These are phyloP conservation scores for Trapa incisa DNA, from an alignment of 345 rosid genomes.

Conservation along the genomic window DNA sequence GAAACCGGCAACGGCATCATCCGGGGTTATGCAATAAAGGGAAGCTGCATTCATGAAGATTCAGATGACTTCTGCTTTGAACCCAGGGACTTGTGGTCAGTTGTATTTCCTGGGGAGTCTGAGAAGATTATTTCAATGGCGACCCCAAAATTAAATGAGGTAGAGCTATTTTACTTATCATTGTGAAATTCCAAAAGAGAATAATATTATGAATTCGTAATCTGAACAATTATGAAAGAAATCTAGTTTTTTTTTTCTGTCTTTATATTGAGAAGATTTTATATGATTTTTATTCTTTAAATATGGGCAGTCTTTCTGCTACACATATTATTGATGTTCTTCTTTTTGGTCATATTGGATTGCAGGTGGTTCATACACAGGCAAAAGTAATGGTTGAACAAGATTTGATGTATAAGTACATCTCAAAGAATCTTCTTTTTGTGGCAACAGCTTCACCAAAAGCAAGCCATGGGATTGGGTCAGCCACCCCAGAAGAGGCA, in stretches of 20 bases:
- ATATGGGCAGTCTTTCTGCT: constrained; percentile 4
- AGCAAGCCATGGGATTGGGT: constrained; percentile 72
- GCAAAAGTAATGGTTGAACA: constrained; percentile 82
- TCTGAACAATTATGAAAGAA: not conserved
- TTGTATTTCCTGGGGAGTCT: constrained; percentile 76
- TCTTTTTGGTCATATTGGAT: constrained; percentile 1
- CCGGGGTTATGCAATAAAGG: constrained; percentile 65
- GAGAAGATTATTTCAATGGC: constrained; percentile 76
- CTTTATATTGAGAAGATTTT: not conserved
- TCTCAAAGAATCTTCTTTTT: constrained; percentile 78
- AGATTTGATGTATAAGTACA: constrained; percentile 81
- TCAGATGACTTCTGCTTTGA: constrained; percentile 74
- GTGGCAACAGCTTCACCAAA: constrained; percentile 86
- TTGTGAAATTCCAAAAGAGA: not conserved
- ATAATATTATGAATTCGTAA: not conserved
- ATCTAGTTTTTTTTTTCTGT: not conserved
- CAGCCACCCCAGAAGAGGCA: constrained; percentile 87
- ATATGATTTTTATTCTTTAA: not conserved
- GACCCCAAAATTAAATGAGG: constrained; percentile 73
- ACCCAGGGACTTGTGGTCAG: constrained; percentile 68
- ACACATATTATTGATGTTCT: not conserved
- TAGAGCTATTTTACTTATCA: constrained; percentile 12
- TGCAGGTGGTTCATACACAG: constrained; percentile 92
- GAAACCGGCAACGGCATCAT: constrained; percentile 54
- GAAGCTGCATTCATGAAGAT: constrained; percentile 38